These are phyloP conservation scores for Gonium pectorale DNA, from an alignment of 139 green algal genomes.

Conservation along the genomic window DNA sequence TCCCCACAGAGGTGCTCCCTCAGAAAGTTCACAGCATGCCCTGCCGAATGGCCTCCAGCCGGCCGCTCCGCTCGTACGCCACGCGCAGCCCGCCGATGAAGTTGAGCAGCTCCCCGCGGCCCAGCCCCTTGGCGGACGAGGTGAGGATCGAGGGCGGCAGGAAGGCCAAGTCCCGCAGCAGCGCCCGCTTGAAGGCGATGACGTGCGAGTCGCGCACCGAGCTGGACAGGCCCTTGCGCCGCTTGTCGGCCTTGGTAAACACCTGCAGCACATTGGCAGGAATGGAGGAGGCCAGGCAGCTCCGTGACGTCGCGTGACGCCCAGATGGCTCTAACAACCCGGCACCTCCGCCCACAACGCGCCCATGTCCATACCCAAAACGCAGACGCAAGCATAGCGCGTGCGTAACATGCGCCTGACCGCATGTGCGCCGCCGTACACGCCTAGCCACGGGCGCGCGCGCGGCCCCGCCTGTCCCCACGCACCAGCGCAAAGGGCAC, in stretches of 20 bases:
- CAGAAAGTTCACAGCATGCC: constrained; percentile 34
- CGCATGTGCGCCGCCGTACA: too few relatives aligned
- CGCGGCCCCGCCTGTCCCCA: constrained; percentile 70
- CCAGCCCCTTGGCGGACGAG: constrained; percentile 50
- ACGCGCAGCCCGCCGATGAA: constrained; percentile 72
- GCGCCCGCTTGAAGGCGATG: constrained; percentile 61
- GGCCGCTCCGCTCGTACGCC: constrained; percentile 38
- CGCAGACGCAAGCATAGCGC: too few relatives aligned
- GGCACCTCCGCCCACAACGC: too few relatives aligned
- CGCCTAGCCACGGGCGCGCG: neutral
- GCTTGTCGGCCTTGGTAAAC: constrained; percentile 78
- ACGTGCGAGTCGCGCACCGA: constrained; percentile 63
- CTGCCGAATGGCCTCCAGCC: constrained; percentile 25
- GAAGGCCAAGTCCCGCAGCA: constrained; percentile 61
- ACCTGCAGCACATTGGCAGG: neutral
- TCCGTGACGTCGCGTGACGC: too few relatives aligned
- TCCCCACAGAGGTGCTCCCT: neutral
- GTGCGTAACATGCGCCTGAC: too few relatives aligned
- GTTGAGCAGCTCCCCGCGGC: constrained; percentile 70
- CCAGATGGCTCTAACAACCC: too few relatives aligned
- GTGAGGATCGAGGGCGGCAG: constrained; percentile 71
- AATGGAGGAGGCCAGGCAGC: too few relatives aligned
- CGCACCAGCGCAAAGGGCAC: constrained; percentile 89
- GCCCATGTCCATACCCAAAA: too few relatives aligned
- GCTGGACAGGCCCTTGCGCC: constrained; percentile 67